Evolutionary conservation across 306 rosid genomes (phyloP), one percentile per base, ranked within the genome.

Genomic region (Lathyrus aphaca): DNA sequence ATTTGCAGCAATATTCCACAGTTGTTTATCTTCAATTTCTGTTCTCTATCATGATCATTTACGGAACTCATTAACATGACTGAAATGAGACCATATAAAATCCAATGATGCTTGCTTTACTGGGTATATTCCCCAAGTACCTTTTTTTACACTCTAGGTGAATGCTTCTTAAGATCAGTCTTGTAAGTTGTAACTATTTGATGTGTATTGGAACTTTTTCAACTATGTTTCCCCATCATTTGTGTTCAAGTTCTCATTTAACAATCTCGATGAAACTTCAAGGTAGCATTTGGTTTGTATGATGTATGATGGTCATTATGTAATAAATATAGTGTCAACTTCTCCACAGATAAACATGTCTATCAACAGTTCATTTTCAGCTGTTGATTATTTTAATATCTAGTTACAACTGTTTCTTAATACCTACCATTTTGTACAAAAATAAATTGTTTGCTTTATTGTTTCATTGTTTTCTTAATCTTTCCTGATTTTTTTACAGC

Each of bases 401-500:
- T 74, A 60, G 59, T 60, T 65, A 64, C 51, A 56, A 29, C 42
- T 66, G 42, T 49, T 57, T 68, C 21, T 49, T 54, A 40, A 35
- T 30, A 18, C 21, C 53, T 46, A 55, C n/a, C 39, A 13, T 45
- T 10, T 37, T 64, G 35, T 54, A 13, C 25, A 68, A 42, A 3
- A 18, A 19, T 68, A 64, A 30, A 30, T 29, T 59, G 37, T 73
- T 68, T 74, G 48, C 62, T 54, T 61, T 61, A 29, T 50, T 64
- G 13, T 30, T 45, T 64, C 32, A 25, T 29, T 78, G 25, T 73
- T 68, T 50, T 64, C 53, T 74, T 65, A 45, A 35, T 53, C 64
- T 64, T 27, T 17, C 64, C 45, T 3, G 5, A 8, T 32, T 15
- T 4, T 74, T 39, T 82, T 62, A 84, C 95, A 95, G 99, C 81